These are phyloP conservation scores for Kluyveromyces sp. DNA, from an alignment of 1,139 yeast genomes.

Conservation along the genomic window DNA sequence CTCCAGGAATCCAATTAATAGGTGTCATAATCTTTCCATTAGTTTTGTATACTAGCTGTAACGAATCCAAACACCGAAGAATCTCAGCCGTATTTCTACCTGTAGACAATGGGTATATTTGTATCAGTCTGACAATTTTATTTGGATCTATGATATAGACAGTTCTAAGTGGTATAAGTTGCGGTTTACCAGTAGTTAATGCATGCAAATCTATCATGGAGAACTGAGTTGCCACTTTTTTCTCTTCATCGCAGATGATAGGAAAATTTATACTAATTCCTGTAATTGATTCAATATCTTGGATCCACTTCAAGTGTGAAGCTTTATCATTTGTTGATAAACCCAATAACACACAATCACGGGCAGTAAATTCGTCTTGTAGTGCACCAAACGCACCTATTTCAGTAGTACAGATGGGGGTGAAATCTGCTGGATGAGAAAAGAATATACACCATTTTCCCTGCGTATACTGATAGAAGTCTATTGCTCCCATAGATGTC, in stretches of 20 bases:
- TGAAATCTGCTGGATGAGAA: slow-evolving; percentile 83
- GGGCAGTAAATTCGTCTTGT: slow-evolving; percentile 72
- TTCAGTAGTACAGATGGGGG: slow-evolving; percentile 88
- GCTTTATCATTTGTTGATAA: slow-evolving; percentile 65
- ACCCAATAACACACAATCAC: slow-evolving; percentile 72
- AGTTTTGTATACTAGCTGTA: slow-evolving; percentile 66
- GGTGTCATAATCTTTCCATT: slow-evolving; percentile 60
- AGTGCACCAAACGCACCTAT: slow-evolving; percentile 80
- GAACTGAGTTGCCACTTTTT: slow-evolving; percentile 59
- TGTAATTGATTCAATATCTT: slow-evolving; percentile 73
- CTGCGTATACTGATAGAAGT: slow-evolving; percentile 70
- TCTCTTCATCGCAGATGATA: slow-evolving; percentile 67
- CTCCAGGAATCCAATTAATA: slow-evolving; percentile 81
- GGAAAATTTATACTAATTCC: slow-evolving; percentile 65
- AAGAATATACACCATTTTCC: slow-evolving; percentile 72
- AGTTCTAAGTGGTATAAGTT: slow-evolving; percentile 58
- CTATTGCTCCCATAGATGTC: slow-evolving; percentile 65
- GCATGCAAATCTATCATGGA: slow-evolving; percentile 75
- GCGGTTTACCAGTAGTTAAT: slow-evolving; percentile 48
- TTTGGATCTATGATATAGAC: slow-evolving; percentile 77
- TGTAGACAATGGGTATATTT: slow-evolving; percentile 77
- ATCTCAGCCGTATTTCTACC: slow-evolving; percentile 89
- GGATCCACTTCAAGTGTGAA: slow-evolving; percentile 72
- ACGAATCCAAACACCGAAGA: slow-evolving; percentile 70
- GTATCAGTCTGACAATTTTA: slow-evolving; percentile 62